Evolutionary conservation across 2,329 filamentous ascomycete species (phyloP).

Genomic region (Penicillium psychrosexuale): DNA sequence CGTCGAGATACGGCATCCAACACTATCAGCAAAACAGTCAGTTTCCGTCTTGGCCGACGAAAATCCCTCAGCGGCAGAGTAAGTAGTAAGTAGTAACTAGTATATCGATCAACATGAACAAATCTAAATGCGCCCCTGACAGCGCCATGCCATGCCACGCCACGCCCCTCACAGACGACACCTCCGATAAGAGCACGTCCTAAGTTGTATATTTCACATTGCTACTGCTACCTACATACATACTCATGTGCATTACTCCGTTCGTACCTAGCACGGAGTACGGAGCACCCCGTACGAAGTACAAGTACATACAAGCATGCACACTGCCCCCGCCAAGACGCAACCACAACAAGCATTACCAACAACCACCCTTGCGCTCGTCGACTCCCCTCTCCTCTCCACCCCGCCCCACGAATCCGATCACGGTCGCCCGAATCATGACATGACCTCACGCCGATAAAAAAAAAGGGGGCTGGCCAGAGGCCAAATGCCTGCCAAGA

Average conservation of each 20-base stretch:
- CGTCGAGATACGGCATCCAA: neutral
- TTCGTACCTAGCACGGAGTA: no score
- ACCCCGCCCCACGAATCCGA: conserved; percentile 10
- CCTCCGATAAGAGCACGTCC: neutral
- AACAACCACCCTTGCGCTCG: conserved; percentile 11
- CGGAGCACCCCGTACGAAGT: neutral
- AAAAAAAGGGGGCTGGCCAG: conserved; percentile 5
- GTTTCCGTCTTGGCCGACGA: neutral
- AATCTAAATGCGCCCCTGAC: neutral
- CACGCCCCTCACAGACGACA: neutral
- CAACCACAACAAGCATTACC: conserved; percentile 10
- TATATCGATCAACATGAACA: neutral
- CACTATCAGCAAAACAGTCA: neutral
- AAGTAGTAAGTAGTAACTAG: neutral
- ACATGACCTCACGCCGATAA: neutral
- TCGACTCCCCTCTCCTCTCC: conserved; percentile 6
- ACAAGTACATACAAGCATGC: neutral
- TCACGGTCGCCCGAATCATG: neutral
- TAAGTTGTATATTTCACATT: neutral
- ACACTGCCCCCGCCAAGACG: conserved; percentile 20
- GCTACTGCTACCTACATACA: neutral
- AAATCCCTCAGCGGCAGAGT: neutral
- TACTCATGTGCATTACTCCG: neutral
- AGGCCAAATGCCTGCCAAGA: conserved; percentile 20
- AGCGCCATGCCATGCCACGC: neutral